A percentile compares a stretch with the other conserved stretches of the same genome.
phyloP scores from a whole-genome alignment of 192 early-diverging fungal genomes.

The Geranomyces michiganensis region DNA sequence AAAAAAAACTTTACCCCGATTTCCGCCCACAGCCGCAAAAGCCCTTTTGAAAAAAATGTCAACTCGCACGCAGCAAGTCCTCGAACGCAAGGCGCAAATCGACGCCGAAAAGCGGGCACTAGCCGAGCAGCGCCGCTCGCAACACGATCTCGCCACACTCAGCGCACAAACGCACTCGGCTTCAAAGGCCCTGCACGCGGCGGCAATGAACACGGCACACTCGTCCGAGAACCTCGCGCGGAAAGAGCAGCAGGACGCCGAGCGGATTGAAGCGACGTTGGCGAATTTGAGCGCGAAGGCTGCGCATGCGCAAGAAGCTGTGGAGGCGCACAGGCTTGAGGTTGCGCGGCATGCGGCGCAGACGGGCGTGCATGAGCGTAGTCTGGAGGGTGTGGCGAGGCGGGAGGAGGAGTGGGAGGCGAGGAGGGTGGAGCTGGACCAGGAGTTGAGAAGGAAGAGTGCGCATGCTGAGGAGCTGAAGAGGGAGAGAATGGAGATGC shows the following conservation, averaged over 20 bases:
- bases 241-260: slow-evolving; percentile 4
- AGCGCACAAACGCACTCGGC: background rate
- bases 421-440: slow-evolving; percentile 12
- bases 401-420: slow-evolving; percentile 7
- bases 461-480: slow-evolving; percentile 10
- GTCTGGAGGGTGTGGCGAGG: slow-evolving; percentile 15
- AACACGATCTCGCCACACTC: slow-evolving; percentile 12
- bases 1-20: too few relatives aligned
- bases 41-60: slow-evolving; percentile 12
- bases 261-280: slow-evolving; percentile 5
- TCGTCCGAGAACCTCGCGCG: slow-evolving; percentile 12
- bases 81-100: slow-evolving; percentile 26
- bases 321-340: slow-evolving; percentile 13
- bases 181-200: slow-evolving; percentile 8
- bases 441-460: slow-evolving; percentile 16
- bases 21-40: background rate
- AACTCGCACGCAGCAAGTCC: slow-evolving; percentile 32
- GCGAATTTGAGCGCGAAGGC: slow-evolving; percentile 2
- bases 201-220: slow-evolving; percentile 5
- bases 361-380: background rate
- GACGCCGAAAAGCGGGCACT: slow-evolving; percentile 23
- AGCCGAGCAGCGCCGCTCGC: background rate
- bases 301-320: slow-evolving; percentile 1
- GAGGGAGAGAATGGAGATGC: slow-evolving; percentile 6
- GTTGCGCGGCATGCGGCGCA: slow-evolving; percentile 22